phyloP scores from a whole-genome alignment of 352 stramenopile species.

The Phytophthora podocarpi region DNA sequence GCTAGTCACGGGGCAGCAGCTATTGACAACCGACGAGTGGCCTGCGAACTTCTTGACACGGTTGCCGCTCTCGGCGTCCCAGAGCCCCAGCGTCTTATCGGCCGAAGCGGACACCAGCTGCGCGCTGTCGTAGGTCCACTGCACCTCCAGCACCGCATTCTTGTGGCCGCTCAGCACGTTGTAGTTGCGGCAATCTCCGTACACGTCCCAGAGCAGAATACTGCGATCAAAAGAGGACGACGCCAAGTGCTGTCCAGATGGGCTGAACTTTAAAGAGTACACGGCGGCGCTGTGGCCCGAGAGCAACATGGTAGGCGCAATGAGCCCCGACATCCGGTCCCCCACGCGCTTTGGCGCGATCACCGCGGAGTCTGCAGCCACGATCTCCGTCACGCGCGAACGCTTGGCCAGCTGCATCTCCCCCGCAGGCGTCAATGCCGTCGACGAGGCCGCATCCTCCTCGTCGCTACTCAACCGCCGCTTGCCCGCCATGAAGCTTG shows the following conservation, averaged over 20 bases:
- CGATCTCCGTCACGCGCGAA: constrained; percentile 72
- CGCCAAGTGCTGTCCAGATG: constrained; percentile 67
- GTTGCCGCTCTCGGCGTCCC: constrained; percentile 82
- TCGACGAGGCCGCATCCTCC: constrained; percentile 12
- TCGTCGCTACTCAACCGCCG: constrained; percentile 27
- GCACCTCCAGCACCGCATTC: constrained; percentile 94
- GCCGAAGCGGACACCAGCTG: constrained; percentile 91
- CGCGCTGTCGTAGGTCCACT: constrained; percentile 91
- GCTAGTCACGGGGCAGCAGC: constrained; percentile 85
- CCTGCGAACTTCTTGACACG: constrained; percentile 87
- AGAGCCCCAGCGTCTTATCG: constrained; percentile 92
- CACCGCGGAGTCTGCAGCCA: constrained; percentile 67
- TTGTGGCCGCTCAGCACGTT: constrained; percentile 95
- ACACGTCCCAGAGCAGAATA: constrained; percentile 91
- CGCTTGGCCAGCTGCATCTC: constrained; percentile 64
- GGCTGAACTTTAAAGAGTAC: constrained; percentile 84
- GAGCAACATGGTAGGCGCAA: constrained; percentile 81
- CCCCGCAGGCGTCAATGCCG: constrained; percentile 32
- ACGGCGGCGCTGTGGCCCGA: constrained; percentile 75
- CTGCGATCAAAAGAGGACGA: constrained; percentile 76
- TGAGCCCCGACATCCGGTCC: constrained; percentile 69
- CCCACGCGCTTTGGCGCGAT: constrained; percentile 55
- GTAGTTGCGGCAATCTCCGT: constrained; percentile 93
- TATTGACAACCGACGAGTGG: constrained; percentile 92
- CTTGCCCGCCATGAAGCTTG: constrained; percentile 32